Conservation (phyloP, 163 green algal species). For the Volvox carteri region DNA sequence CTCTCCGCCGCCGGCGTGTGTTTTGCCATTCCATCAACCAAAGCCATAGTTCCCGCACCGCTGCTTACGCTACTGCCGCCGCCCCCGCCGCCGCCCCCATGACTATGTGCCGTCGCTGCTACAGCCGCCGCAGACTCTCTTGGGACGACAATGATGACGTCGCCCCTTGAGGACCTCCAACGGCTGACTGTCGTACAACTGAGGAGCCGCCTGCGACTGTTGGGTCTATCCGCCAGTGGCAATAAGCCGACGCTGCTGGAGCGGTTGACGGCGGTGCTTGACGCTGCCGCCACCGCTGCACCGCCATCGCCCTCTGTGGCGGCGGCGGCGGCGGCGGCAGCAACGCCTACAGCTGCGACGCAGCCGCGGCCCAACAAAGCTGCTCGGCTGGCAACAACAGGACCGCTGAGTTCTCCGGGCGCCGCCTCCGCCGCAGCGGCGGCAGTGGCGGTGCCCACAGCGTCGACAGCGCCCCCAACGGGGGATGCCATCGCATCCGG, state of each 20-base stretch:
- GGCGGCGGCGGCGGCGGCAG: neutral
- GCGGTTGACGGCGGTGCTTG: neutral
- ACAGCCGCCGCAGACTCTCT: neutral
- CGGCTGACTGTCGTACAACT: slow-evolving; percentile 17
- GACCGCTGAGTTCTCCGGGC: neutral
- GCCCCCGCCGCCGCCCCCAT: neutral
- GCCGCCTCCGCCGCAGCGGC: neutral
- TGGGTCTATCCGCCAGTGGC: neutral
- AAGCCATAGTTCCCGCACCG: no score
- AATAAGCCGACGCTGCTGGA: slow-evolving; percentile 6
- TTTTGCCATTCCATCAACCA: no score
- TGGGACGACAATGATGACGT: neutral
- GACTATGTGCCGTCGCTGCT: no score
- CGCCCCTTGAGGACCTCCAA: neutral
- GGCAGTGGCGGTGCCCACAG: neutral
- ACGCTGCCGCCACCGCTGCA: neutral
- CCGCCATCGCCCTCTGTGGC: neutral
- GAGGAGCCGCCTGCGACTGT: neutral
- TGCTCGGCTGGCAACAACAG: neutral
- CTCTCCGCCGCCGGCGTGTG: no score
- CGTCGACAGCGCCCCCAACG: neutral
- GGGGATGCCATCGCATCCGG: neutral
- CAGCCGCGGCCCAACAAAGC: slow-evolving; percentile 9
- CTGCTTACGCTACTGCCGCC: neutral
- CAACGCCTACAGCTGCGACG: neutral